phyloP scores from a whole-genome alignment of 179 eudicot genomes.

The Heliamphora pulchella region DNA sequence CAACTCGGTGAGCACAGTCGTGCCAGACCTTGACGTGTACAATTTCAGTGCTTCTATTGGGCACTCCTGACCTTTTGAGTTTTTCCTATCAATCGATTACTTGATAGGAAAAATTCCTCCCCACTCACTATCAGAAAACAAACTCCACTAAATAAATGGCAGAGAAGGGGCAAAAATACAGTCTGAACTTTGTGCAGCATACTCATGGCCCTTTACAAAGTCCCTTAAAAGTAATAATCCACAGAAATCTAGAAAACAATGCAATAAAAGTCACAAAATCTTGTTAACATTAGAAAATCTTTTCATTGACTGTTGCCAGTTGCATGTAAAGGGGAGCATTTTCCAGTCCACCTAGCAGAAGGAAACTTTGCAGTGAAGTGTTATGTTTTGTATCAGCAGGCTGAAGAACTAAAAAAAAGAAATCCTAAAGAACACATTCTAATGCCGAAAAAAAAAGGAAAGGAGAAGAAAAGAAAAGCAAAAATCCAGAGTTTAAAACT shows the following conservation, averaged over 20 bases:
- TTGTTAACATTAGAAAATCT: background rate
- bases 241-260: background rate
- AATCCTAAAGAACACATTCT: background rate
- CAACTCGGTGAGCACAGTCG: background rate
- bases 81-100: background rate
- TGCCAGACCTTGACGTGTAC: background rate
- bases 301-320: no score
- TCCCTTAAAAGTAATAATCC: background rate
- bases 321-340: background rate
- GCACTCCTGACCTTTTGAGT: background rate
- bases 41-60: background rate
- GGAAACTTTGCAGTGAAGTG: background rate
- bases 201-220: background rate
- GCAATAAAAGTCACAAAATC: background rate
- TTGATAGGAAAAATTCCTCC: background rate
- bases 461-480: no score
- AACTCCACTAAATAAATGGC: background rate
- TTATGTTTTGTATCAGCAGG: background rate
- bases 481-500: no score
- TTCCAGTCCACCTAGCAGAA: background rate
- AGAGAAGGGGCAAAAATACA: background rate
- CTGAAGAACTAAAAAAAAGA: background rate
- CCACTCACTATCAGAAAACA: background rate
- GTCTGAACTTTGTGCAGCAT: background rate
- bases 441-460: no score